A percentile compares a stretch with the other conserved stretches of the same genome.
Evolutionary conservation across 1,284 basidiomycete genomes (phyloP).

Genomic region (Irpex sp.): DNA sequence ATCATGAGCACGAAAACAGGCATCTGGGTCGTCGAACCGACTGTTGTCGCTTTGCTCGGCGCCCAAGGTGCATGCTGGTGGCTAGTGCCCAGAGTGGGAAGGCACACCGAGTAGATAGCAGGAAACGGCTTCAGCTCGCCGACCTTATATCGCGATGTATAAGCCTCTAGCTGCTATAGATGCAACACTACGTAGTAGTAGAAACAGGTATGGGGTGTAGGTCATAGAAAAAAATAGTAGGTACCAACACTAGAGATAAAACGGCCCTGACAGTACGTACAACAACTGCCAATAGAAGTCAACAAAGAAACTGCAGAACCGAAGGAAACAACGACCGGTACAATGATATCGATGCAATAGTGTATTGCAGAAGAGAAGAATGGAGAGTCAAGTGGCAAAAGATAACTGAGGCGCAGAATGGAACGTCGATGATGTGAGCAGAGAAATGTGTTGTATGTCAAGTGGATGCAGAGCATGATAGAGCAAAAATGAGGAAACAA

Average conservation of each 20-base stretch:
- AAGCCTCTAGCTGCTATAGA: neutral
- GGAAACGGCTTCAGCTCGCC: neutral
- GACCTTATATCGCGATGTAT: neutral
- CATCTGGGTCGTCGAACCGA: constrained; percentile 31
- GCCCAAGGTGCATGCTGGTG: constrained; percentile 26
- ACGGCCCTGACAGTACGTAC: neutral
- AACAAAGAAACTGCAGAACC: neutral
- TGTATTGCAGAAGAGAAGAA: constrained; percentile 1
- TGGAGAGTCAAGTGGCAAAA: neutral
- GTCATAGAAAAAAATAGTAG: neutral
- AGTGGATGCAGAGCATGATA: constrained; percentile 24
- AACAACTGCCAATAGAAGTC: neutral
- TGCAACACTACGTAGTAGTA: neutral
- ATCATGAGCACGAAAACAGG: constrained; percentile 31
- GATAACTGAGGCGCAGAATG: neutral
- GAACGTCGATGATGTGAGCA: constrained; percentile 6
- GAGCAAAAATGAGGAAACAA: constrained; percentile 17
- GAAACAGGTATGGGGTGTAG: neutral
- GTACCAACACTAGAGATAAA: neutral
- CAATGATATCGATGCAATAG: neutral
- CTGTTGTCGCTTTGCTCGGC: constrained; percentile 24
- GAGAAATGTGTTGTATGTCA: constrained; percentile 5
- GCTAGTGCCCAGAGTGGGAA: constrained; percentile 22
- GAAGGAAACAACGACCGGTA: neutral
- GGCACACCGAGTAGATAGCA: constrained; percentile 12